Base-by-base conservation (phyloP, 1,284 basidiomycete genomes). In the Tylopilus sp. region DNA sequence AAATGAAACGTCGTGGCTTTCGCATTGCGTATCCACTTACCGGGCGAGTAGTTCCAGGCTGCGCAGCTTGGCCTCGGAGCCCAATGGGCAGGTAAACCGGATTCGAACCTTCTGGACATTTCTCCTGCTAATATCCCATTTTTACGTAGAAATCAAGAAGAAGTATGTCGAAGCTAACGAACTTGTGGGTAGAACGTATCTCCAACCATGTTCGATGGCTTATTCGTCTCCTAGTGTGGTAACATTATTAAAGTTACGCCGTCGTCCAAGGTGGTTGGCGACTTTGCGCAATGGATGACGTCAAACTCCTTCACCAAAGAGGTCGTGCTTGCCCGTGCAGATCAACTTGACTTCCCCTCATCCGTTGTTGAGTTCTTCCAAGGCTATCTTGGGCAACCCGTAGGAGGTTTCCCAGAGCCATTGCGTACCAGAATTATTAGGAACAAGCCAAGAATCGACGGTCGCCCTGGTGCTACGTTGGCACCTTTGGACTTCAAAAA, bases 181-280 rank as follows among this genome's bases (percentile, higher is more conserved):
- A 52, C 82, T 97, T 51, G 89, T 90, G 61, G 60, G 82, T 74
- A 45, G 25, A 47, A 52, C 48, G 35, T 40, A 31, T 26, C 44
- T 2, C 39, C 37, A 35, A 21, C 19, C 54, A 48, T 49, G 53
- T 55, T 57, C 41, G 36, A 46, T 30, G 35, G 23, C 43, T 57
- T 29, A 66, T 41, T 44, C 26, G 25, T 54, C 51, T 26, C 51
- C 35, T 49, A 94, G 81, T 98, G 97, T 69, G 97, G 97, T 44
- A 95, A 98, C 66, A 89, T 99, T 67, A 89, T 99, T 77, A 99
- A 99, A 76, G 96, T 99, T 60, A 99, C 97, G 21, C 97, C 97
- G 33, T 97, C 97, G 18, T 99, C 97, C 52, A 98, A 99, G 77
- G 93, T 97, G 44, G 96, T 99, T 48, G 97, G 97, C 41, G 97